phyloP scores from a whole-genome alignment of 345 rosid species.

The Mangifera indica region DNA sequence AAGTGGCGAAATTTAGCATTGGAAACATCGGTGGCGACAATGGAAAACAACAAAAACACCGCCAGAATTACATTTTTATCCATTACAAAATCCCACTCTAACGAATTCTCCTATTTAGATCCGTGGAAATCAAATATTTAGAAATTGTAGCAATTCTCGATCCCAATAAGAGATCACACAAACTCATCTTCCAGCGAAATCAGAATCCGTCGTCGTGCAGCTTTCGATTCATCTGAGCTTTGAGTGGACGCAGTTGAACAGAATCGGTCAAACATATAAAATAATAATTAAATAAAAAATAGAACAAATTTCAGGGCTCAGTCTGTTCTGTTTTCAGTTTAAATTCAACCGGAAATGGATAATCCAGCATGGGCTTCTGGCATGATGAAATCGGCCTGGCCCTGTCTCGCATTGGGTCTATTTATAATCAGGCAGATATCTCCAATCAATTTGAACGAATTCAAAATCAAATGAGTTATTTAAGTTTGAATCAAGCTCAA shows the following conservation, averaged over 20 bases:
- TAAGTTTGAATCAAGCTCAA: too few species aligned
- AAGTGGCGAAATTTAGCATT: slow-evolving; percentile 35
- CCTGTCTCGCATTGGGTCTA: background rate
- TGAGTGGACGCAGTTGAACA: slow-evolving; percentile 9
- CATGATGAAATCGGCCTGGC: background rate
- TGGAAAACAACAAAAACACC: slow-evolving; percentile 41
- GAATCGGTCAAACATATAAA: background rate
- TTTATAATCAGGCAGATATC: background rate
- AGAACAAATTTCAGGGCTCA: background rate
- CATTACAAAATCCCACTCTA: slow-evolving; percentile 30
- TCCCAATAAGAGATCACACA: background rate
- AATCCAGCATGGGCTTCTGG: slow-evolving; percentile 5
- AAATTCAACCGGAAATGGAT: slow-evolving; percentile 9
- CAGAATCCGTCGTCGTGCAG: background rate
- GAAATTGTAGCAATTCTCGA: slow-evolving; percentile 6
- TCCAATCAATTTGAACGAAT: too few species aligned
- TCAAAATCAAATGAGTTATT: too few species aligned
- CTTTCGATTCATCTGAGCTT: slow-evolving; percentile 12
- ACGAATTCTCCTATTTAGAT: background rate
- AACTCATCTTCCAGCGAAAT: background rate
- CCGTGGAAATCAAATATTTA: background rate
- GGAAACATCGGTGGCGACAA: slow-evolving; percentile 41
- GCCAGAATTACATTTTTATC: slow-evolving; percentile 32
- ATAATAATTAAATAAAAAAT: background rate
- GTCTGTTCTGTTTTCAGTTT: background rate